phyloP scores from a whole-genome alignment of 306 rosid species.

The Hippophae rhamnoides region DNA sequence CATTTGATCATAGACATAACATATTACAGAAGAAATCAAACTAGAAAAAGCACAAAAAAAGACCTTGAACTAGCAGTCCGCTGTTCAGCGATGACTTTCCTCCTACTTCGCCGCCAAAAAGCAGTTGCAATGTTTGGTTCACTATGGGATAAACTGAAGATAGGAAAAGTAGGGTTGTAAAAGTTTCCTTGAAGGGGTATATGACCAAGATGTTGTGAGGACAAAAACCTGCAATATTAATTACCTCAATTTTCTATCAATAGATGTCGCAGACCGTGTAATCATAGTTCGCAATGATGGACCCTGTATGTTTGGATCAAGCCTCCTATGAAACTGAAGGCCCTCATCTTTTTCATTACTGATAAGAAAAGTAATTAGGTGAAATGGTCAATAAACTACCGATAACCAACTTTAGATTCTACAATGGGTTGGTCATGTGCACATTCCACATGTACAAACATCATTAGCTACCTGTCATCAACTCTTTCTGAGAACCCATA shows the following conservation, averaged over 20 bases:
- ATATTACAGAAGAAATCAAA: constrained; percentile 22
- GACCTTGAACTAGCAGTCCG: constrained; percentile 99
- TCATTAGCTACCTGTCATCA: constrained; percentile 46
- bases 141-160: constrained; percentile 88
- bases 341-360: constrained; percentile 78
- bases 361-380: constrained; percentile 20
- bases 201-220: constrained; percentile 16
- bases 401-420: constrained; percentile 9
- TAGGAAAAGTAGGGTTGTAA: constrained; percentile 33
- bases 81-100: constrained; percentile 92
- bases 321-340: constrained; percentile 50
- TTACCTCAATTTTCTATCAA: constrained; percentile 75
- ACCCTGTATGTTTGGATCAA: constrained; percentile 63
- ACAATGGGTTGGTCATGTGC: not conserved
- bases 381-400: constrained; percentile 9
- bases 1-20: not conserved
- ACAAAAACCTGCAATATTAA: constrained; percentile 2
- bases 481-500: constrained; percentile 80
- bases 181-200: constrained; percentile 22
- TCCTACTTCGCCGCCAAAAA: constrained; percentile 97
- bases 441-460: constrained; percentile 12
- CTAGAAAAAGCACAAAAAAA: constrained; percentile 20
- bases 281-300: constrained; percentile 66
- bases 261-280: constrained; percentile 53
- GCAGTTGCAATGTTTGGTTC: constrained; percentile 97